phyloP scores from a whole-genome alignment of 805 yeast species.

The Wickerhamiella siamensis region DNA sequence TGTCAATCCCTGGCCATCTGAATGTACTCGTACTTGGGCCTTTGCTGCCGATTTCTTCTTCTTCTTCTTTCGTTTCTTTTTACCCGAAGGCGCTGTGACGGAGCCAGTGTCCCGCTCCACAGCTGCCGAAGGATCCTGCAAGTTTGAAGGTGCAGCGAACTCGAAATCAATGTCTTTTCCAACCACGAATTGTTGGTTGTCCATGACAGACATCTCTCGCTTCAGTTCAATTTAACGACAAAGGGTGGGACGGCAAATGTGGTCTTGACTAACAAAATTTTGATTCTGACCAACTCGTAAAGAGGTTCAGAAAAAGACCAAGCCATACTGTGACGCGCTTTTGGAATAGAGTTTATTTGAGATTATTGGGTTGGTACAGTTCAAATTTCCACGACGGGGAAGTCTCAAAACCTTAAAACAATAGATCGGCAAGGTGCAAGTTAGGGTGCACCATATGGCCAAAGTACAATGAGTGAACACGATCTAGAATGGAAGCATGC shows the following conservation, averaged over 20 bases:
- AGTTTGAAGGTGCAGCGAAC: conserved; percentile 6
- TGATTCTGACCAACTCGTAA: too few relatives aligned
- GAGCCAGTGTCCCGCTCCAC: not conserved
- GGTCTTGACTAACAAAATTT: not conserved
- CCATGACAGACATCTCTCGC: conserved; percentile 8
- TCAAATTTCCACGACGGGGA: too few relatives aligned
- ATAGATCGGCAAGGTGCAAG: too few relatives aligned
- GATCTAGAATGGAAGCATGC: not conserved
- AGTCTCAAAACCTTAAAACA: too few relatives aligned
- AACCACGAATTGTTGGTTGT: conserved; percentile 17
- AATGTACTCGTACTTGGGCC: conserved; percentile 33
- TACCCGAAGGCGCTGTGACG: conserved; percentile 4
- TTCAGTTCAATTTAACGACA: not conserved
- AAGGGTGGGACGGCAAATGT: not conserved
- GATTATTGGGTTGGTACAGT: too few relatives aligned
- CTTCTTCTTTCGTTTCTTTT: conserved; percentile 12
- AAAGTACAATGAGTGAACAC: too few relatives aligned
- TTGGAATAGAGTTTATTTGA: too few relatives aligned
- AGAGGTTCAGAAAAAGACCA: too few relatives aligned
- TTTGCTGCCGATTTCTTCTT: conserved; percentile 11
- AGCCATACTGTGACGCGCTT: too few relatives aligned
- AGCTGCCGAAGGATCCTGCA: conserved; percentile 1
- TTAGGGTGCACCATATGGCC: too few relatives aligned
- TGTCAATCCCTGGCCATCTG: conserved; percentile 57
- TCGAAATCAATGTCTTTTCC: conserved; percentile 17